Evolutionary conservation across 2,329 filamentous ascomycete genomes (phyloP).

Genomic region (Ascochyta fabae): DNA sequence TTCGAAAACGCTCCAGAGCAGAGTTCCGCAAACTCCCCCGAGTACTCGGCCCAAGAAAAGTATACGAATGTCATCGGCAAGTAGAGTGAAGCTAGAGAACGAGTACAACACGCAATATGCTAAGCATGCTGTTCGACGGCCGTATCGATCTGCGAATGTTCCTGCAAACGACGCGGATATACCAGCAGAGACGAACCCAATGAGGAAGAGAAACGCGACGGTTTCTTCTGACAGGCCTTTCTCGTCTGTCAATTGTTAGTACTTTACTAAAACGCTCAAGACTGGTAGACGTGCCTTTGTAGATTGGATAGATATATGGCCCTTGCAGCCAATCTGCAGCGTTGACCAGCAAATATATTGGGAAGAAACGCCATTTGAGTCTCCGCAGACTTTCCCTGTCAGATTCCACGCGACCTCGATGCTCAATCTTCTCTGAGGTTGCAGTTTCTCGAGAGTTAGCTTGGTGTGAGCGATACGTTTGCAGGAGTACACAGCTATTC

Average conservation of each 20-base stretch:
- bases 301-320: constrained; percentile 60
- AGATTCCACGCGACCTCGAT: constrained; percentile 30
- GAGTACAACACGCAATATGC: constrained; percentile 62
- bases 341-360: constrained; percentile 54
- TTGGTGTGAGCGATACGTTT: constrained; percentile 33
- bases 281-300: constrained; percentile 48
- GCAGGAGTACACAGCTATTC: constrained; percentile 36
- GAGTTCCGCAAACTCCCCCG: constrained; percentile 62
- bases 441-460: constrained; percentile 11
- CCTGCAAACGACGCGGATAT: constrained; percentile 59
- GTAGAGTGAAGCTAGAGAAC: constrained; percentile 60
- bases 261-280: background rate
- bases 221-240: constrained; percentile 54
- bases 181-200: constrained; percentile 58
- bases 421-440: constrained; percentile 30
- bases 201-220: constrained; percentile 50
- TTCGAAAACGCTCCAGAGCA: constrained; percentile 66
- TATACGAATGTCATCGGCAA: constrained; percentile 54
- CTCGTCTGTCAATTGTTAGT: constrained; percentile 45
- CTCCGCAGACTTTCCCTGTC: constrained; percentile 40
- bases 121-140: constrained; percentile 61
- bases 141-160: constrained; percentile 57
- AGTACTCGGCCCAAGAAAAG: constrained; percentile 62
- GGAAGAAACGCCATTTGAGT: constrained; percentile 53
- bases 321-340: constrained; percentile 58